A percentile compares a stretch with the other conserved stretches of the same genome.
phyloP scores from a whole-genome alignment of 805 yeast species.

The Nakazawaea laoshanensis region DNA sequence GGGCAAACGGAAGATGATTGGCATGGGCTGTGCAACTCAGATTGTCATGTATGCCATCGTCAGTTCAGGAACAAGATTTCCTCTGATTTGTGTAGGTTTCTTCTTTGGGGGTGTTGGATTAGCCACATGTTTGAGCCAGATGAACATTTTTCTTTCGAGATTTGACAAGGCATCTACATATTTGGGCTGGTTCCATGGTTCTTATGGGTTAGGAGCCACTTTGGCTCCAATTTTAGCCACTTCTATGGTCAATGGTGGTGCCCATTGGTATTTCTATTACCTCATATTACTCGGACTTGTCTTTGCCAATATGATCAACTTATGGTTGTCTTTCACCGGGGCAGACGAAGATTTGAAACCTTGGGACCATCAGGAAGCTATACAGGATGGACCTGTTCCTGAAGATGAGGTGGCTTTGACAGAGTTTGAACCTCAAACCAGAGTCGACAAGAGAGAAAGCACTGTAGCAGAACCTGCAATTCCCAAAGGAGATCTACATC shows the following conservation, averaged over 20 bases:
- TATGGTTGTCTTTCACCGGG: conserved; percentile 36
- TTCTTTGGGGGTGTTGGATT: conserved; percentile 53
- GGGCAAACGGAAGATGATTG: conserved; percentile 31
- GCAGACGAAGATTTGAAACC: conserved; percentile 37
- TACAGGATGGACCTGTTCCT: conserved; percentile 2
- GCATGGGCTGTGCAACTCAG: conserved; percentile 28
- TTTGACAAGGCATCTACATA: conserved; percentile 46
- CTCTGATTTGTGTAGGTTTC: conserved; percentile 38
- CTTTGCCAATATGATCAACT: conserved; percentile 23
- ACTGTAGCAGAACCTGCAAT: conserved; percentile 13
- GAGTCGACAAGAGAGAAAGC: conserved; percentile 6
- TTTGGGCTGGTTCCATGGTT: conserved; percentile 58
- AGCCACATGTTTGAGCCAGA: conserved; percentile 40
- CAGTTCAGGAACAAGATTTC: conserved; percentile 39
- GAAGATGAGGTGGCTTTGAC: conserved; percentile 14
- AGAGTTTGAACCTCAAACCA: conserved; percentile 9
- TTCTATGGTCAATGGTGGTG: conserved; percentile 36
- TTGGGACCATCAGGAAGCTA: conserved; percentile 22
- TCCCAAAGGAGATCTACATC: conserved; percentile 22
- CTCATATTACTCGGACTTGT: conserved; percentile 36
- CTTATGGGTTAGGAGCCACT: conserved; percentile 68
- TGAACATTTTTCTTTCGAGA: conserved; percentile 41
- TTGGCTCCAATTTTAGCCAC: conserved; percentile 61
- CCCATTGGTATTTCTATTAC: conserved; percentile 47
- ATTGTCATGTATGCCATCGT: conserved; percentile 35